These are phyloP conservation scores for Choiromyces venosus DNA, from an alignment of 495 filamentous ascomycete species.

Conservation along the genomic window DNA sequence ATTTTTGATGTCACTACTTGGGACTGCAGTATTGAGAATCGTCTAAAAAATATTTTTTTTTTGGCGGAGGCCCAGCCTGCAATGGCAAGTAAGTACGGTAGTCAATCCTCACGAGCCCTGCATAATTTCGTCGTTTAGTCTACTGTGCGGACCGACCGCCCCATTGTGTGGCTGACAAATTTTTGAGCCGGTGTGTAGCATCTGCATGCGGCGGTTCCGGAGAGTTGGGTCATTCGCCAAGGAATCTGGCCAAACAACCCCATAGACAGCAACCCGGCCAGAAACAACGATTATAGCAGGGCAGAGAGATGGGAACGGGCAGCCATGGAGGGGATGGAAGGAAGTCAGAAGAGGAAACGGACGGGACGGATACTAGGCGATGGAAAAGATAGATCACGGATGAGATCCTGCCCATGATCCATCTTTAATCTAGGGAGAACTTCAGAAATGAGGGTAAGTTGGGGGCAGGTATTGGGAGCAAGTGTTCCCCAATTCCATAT, in stretches of 20 bases:
- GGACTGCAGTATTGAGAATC: too few relatives aligned
- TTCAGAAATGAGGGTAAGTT: too few relatives aligned
- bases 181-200: slow-evolving; percentile 1
- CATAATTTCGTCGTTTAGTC: slow-evolving; percentile 17
- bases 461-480: too few relatives aligned
- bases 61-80: too few relatives aligned
- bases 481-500: too few relatives aligned
- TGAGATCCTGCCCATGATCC: too few relatives aligned
- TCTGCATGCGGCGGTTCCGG: slow-evolving; percentile 33
- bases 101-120: slow-evolving; percentile 1
- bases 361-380: too few relatives aligned
- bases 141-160: slow-evolving; percentile 19
- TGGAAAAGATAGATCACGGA: too few relatives aligned
- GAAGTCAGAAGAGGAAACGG: too few relatives aligned
- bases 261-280: background rate
- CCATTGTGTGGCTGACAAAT: slow-evolving; percentile 17
- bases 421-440: too few relatives aligned
- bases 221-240: slow-evolving; percentile 15
- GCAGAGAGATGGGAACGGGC: background rate
- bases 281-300: background rate
- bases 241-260: background rate
- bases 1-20: too few relatives aligned
- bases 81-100: background rate
- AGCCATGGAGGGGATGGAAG: background rate
- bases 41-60: too few relatives aligned